Evolutionary conservation across 371 early-diverging fungal genomes (phyloP).

Genomic region (Lichtheimia ramosa): DNA sequence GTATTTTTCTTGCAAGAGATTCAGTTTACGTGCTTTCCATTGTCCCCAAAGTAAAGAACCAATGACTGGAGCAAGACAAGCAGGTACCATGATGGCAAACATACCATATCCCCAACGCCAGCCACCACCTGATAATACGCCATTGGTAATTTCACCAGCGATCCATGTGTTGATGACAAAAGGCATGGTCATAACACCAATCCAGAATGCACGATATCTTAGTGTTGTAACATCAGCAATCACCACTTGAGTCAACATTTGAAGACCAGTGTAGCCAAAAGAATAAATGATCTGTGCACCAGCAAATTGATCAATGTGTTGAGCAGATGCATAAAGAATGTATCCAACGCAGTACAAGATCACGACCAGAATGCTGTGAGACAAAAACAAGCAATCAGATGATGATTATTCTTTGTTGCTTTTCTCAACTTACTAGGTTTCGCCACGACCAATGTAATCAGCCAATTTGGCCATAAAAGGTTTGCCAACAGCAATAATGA

Average conservation of each 20-base stretch:
- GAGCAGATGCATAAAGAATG: constrained; percentile 18
- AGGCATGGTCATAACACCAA: constrained; percentile 18
- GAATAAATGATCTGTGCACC: constrained; percentile 17
- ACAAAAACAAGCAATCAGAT: neutral
- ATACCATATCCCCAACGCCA: constrained; percentile 27
- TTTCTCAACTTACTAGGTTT: constrained; percentile 13
- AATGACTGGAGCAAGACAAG: constrained; percentile 16
- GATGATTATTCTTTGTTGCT: neutral
- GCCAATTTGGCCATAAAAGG: constrained; percentile 23
- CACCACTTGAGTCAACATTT: constrained; percentile 10
- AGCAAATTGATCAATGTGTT: constrained; percentile 11
- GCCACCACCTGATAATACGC: constrained; percentile 10
- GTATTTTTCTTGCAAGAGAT: neutral
- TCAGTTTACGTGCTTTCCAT: constrained; percentile 15
- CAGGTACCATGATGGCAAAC: constrained; percentile 23
- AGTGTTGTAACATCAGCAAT: constrained; percentile 15
- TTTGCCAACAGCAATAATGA: constrained; percentile 19
- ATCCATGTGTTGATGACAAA: constrained; percentile 16
- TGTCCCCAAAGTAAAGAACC: constrained; percentile 17
- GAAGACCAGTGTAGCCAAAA: constrained; percentile 19
- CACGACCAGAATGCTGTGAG: constrained; percentile 7
- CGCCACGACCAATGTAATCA: constrained; percentile 24
- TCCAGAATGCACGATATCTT: constrained; percentile 18
- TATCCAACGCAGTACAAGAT: constrained; percentile 16
- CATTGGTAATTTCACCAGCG: constrained; percentile 8